Conservation (phyloP, 169 alveolate genomes). For the Cryptosporidium andersoni region DNA sequence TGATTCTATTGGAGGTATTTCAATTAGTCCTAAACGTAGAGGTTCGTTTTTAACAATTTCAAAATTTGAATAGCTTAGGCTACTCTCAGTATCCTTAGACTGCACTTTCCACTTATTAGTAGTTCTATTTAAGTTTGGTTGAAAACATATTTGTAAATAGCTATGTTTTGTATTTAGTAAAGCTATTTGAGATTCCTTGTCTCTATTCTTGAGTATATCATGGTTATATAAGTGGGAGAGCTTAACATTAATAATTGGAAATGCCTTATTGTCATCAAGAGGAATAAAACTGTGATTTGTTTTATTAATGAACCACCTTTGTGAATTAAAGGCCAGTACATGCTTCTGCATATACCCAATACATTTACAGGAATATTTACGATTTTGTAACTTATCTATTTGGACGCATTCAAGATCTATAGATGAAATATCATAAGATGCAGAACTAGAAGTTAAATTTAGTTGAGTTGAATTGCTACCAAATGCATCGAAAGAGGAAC, state of each 20-base stretch:
- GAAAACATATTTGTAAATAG: constrained; percentile 41
- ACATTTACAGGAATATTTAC: background rate
- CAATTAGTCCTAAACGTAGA: constrained; percentile 25
- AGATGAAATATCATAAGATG: background rate
- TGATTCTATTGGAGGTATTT: constrained; percentile 16
- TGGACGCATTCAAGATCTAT: constrained; percentile 31
- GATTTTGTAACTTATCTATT: background rate
- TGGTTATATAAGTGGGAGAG: background rate
- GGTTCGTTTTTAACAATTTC: no score
- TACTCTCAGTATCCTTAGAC: background rate
- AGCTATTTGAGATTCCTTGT: constrained; percentile 3
- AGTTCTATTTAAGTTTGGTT: background rate
- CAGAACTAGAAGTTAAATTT: constrained; percentile 6
- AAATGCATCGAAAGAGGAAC: constrained; percentile 11
- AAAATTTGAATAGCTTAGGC: background rate
- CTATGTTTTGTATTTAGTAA: constrained; percentile 42
- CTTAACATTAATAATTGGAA: constrained; percentile 45
- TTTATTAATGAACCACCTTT: constrained; percentile 57
- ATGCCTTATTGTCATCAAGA: constrained; percentile 39
- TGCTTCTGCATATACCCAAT: constrained; percentile 40
- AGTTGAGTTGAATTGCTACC: background rate
- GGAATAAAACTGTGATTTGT: constrained; percentile 44
- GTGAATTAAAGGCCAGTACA: constrained; percentile 22
- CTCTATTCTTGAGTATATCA: background rate
- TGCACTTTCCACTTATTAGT: constrained; percentile 4